Percentiles rank a stretch among this genome's conserved stretches.
These are phyloP conservation scores for Daedaleopsis sinensis DNA, from an alignment of 768 basidiomycete species.

Conservation along the genomic window DNA sequence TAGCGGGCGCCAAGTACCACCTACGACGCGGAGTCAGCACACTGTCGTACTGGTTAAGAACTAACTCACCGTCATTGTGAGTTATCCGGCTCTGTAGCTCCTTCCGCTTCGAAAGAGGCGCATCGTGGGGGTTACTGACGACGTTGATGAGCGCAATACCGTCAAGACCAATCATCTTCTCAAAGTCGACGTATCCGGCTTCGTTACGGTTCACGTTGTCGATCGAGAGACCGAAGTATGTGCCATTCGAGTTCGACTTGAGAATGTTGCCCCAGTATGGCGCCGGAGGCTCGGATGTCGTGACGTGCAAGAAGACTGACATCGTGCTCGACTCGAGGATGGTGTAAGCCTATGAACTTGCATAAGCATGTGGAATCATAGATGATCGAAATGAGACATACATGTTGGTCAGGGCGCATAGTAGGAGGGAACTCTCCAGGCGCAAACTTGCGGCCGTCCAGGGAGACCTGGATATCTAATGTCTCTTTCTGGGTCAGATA, in stretches of 20 bases:
- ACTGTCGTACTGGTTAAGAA: neutral
- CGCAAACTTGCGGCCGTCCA: slow-evolving; percentile 87
- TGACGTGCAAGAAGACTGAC: slow-evolving; percentile 94
- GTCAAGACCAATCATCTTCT: slow-evolving; percentile 95
- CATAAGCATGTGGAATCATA: neutral
- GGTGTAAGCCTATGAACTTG: slow-evolving; percentile 72
- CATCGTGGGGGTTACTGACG: slow-evolving; percentile 80
- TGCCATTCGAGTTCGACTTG: slow-evolving; percentile 98
- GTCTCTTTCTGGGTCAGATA: slow-evolving; percentile 55
- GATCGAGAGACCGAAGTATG: slow-evolving; percentile 88
- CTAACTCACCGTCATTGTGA: slow-evolving; percentile 86
- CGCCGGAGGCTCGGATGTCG: slow-evolving; percentile 74
- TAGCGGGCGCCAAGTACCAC: slow-evolving; percentile 86
- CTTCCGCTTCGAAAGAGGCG: slow-evolving; percentile 71
- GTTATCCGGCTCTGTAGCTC: slow-evolving; percentile 85
- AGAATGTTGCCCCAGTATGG: slow-evolving; percentile 90
- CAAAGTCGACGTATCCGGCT: slow-evolving; percentile 91
- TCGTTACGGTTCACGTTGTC: slow-evolving; percentile 92
- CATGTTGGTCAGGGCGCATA: slow-evolving; percentile 89
- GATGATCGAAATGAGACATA: slow-evolving; percentile 39
- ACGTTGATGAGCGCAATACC: slow-evolving; percentile 95
- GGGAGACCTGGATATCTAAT: slow-evolving; percentile 87
- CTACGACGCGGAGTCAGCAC: slow-evolving; percentile 39
- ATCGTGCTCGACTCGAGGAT: slow-evolving; percentile 93
- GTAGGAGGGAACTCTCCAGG: slow-evolving; percentile 87